These are phyloP conservation scores for Tripidium arundinaceum DNA, from an alignment of 202 grass and related monocot species.

Conservation along the genomic window DNA sequence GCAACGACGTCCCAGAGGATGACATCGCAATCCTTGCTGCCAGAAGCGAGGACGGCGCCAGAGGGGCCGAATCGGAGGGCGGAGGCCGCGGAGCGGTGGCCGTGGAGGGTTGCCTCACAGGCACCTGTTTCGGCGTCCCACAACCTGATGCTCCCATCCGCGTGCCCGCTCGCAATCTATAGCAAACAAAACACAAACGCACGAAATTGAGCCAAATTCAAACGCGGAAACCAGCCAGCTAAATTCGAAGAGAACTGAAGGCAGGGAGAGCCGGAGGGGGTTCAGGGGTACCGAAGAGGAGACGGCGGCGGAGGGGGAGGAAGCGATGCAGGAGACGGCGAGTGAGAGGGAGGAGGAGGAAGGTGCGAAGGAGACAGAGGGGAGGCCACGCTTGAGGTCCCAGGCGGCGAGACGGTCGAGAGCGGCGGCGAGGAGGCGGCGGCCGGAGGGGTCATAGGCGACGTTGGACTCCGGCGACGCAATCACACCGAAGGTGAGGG, in stretches of 20 bases:
- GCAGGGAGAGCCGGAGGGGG: neutral
- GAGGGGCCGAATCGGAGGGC: conserved; percentile 59
- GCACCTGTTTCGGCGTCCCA: conserved; percentile 77
- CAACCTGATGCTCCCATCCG: conserved; percentile 81
- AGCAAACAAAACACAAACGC: conserved; percentile 4
- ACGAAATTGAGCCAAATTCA: neutral
- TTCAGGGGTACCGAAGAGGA: conserved; percentile 40
- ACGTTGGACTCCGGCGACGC: conserved; percentile 76
- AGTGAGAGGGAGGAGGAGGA: conserved; percentile 44
- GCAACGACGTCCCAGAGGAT: conserved; percentile 92
- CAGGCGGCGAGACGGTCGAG: conserved; percentile 71
- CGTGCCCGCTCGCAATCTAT: conserved; percentile 90
- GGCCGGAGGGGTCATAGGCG: conserved; percentile 69
- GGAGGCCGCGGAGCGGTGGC: conserved; percentile 74
- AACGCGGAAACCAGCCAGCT: conserved; percentile 13
- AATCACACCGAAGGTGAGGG: conserved; percentile 71
- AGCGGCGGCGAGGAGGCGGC: conserved; percentile 72
- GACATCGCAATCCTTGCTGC: conserved; percentile 86
- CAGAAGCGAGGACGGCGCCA: conserved; percentile 78
- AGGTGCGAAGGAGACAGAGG: conserved; percentile 52
- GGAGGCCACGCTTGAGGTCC: conserved; percentile 92
- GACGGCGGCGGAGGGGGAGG: conserved; percentile 40
- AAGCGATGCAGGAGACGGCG: conserved; percentile 59
- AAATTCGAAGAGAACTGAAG: neutral
- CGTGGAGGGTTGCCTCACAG: conserved; percentile 85